Evolutionary conservation across 148 eudicot genomes (phyloP).

Genomic region (Persicaria tinctoria): DNA sequence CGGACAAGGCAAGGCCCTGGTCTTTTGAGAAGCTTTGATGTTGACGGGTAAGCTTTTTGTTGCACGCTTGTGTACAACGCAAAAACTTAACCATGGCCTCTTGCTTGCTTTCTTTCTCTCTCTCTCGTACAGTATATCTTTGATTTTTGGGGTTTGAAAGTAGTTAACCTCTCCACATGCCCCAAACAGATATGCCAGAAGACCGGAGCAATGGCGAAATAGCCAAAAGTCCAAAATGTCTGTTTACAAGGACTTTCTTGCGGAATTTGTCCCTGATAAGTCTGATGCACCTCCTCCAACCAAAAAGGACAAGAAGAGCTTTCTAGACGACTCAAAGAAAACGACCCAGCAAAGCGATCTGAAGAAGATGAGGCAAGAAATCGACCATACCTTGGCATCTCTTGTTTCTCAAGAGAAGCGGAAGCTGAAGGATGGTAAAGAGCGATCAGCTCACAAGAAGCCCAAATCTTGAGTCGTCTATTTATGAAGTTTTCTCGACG

Average conservation of each 20-base stretch:
- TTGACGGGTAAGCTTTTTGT: conserved; percentile 56
- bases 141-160: background rate
- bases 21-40: conserved; percentile 76
- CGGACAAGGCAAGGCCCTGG: conserved; percentile 79
- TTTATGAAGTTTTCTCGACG: background rate
- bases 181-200: conserved; percentile 45
- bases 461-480: background rate
- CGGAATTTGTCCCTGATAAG: conserved; percentile 44
- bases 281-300: conserved; percentile 12
- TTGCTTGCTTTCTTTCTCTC: conserved; percentile 3
- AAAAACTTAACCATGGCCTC: background rate
- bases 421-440: conserved; percentile 17
- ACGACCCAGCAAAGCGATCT: conserved; percentile 40
- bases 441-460: conserved; percentile 14
- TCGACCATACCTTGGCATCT: conserved; percentile 40
- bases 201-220: conserved; percentile 82
- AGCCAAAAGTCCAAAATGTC: conserved; percentile 71
- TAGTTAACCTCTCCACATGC: conserved; percentile 13
- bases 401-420: conserved; percentile 21
- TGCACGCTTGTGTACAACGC: background rate
- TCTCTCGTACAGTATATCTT: background rate
- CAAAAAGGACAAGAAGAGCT: conserved; percentile 30
- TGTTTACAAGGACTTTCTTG: conserved; percentile 55
- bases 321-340: conserved; percentile 29
- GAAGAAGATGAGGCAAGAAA: conserved; percentile 79